phyloP scores from a whole-genome alignment of 106 monocot genomes.

The Apostasia ramifera region DNA sequence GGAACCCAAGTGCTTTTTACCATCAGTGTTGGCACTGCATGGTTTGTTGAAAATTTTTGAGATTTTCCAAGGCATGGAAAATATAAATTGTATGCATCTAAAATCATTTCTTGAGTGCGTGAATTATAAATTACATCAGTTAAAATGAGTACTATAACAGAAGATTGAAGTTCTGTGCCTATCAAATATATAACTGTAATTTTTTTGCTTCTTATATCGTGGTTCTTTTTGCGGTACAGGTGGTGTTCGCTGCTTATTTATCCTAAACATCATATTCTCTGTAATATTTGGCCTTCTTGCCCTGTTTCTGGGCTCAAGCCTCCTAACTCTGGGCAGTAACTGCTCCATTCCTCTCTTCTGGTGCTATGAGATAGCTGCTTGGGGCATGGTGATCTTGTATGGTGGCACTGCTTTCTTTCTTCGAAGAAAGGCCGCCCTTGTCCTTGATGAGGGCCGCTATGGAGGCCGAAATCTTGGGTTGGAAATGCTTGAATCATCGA shows the following conservation, averaged over 20 bases:
- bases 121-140: too few species aligned
- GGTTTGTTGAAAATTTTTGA: too few species aligned
- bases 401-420: slow-evolving; percentile 76
- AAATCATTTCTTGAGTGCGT: too few species aligned
- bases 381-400: slow-evolving; percentile 69
- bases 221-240: slow-evolving; percentile 24
- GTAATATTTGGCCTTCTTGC: slow-evolving; percentile 74
- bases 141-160: too few species aligned
- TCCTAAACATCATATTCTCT: slow-evolving; percentile 73
- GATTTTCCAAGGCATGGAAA: too few species aligned
- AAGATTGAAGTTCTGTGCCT: too few species aligned
- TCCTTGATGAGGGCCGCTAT: slow-evolving; percentile 47
- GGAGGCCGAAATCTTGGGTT: slow-evolving; percentile 44
- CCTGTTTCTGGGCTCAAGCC: slow-evolving; percentile 80
- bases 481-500: slow-evolving; percentile 61
- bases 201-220: too few species aligned
- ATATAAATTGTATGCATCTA: too few species aligned
- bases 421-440: slow-evolving; percentile 54
- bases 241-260: slow-evolving; percentile 76
- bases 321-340: slow-evolving; percentile 76
- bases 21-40: too few species aligned
- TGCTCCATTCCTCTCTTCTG: slow-evolving; percentile 88
- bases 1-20: too few species aligned
- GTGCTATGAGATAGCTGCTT: slow-evolving; percentile 83
- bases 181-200: too few species aligned